Evolutionary conservation across 306 rosid genomes (phyloP), one percentile per base, ranked within the genome.

Genomic region (Trichosanthes truncata): DNA sequence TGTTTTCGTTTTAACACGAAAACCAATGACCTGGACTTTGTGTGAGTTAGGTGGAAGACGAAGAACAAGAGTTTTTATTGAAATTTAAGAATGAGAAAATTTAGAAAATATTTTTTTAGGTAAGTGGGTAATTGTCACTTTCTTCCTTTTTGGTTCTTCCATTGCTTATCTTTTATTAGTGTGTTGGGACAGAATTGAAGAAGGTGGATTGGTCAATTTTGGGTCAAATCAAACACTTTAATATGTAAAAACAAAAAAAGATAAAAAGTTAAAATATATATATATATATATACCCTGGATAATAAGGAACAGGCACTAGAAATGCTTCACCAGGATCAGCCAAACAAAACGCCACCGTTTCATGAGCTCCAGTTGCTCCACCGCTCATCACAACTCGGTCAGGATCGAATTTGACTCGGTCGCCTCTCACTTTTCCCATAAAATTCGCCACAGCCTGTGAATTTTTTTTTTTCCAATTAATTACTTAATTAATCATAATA

Each of bases 331-430:
- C 92, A 6, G 91, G 97, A 60, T 93, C 90, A 21, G 98, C 98
- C 86, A 93, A 82, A 87, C 98, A 91, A 26, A 93, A 93, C 48
- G 86, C 89, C 6, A 87, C 74, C 80, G 76, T 93, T 83, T 93
- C 97, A 51, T 89, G 96, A 68, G 96, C 98, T 48, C 98, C 97
- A 0, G 98, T 93, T 49, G 97, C 97, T 74, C 98, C 98, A 6
- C 98, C 93, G 25, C 97, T 90, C 98, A 93, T 91, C 25, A 93
- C 96, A 78, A 93, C 86, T 60, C 96, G 91, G 31, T 90, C 92
- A 2, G 97, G 90, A 38, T 90, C 89, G 46, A 89, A 93, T 5
- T 31, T 81, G 1, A 90, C 98, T 77, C 89, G 82, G 59, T 90
- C 84, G 46, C 93, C 92, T 87, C 98, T 93, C 48, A 86, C 83